Evolutionary conservation across 495 filamentous ascomycete genomes (phyloP).

Genomic region (Aspergillus incahuasiensis): DNA sequence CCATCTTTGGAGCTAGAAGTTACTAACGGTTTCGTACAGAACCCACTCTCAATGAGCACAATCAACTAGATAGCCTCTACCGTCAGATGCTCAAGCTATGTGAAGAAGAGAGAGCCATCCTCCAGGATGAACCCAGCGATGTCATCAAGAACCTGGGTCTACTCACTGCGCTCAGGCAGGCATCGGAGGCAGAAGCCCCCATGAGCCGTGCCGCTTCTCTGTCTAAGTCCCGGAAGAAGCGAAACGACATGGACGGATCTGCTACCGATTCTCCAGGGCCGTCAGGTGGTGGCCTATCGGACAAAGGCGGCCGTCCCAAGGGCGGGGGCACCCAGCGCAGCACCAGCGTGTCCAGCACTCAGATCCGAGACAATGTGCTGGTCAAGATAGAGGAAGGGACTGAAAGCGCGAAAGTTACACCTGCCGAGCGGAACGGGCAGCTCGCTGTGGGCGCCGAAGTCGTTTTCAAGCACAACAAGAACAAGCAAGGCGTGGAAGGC

Average conservation of each 20-base stretch:
- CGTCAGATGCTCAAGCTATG: conserved; percentile 60
- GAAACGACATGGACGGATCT: conserved; percentile 65
- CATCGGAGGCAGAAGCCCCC: conserved; percentile 56
- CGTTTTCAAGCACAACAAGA: conserved; percentile 71
- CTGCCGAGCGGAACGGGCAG: conserved; percentile 46
- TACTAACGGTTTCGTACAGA: conserved; percentile 22
- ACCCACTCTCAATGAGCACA: conserved; percentile 37
- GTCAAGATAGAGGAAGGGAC: conserved; percentile 55
- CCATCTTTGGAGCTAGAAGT: conserved; percentile 1
- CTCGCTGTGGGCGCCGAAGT: conserved; percentile 75
- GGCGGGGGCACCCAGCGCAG: conserved; percentile 49
- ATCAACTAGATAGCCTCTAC: conserved; percentile 53
- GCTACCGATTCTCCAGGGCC: conserved; percentile 66
- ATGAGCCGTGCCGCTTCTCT: conserved; percentile 40
- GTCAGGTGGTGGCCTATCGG: conserved; percentile 43
- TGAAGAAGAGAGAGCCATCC: conserved; percentile 57
- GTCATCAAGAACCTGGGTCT: conserved; percentile 57
- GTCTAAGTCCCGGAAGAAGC: conserved; percentile 56
- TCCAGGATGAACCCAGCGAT: conserved; percentile 54
- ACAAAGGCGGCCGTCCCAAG: conserved; percentile 44
- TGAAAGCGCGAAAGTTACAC: conserved; percentile 45
- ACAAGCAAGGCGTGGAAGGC: conserved; percentile 61
- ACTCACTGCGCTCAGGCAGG: conserved; percentile 54
- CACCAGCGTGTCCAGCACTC: conserved; percentile 49
- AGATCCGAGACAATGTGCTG: conserved; percentile 36